A percentile compares a stretch with the other conserved stretches of the same genome.
Evolutionary conservation across 352 stramenopile species (phyloP).

Genomic region (Thalassiosira exigua): DNA sequence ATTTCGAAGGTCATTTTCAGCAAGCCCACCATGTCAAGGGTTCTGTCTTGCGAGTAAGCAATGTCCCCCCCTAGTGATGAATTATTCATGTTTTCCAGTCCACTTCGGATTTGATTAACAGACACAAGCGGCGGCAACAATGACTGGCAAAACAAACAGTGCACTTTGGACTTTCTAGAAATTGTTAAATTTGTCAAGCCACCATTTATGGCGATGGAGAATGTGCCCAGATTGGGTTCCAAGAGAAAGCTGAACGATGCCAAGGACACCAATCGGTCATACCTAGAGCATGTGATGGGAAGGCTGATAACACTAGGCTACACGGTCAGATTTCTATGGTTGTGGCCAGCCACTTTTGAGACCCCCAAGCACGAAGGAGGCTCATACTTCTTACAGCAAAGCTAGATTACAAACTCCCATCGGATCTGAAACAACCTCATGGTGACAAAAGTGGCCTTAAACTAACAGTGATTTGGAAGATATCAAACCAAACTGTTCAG

Average conservation of each 20-base stretch:
- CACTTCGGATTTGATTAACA: not conserved
- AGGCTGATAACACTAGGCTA: conserved; percentile 46
- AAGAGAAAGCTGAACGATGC: conserved; percentile 12
- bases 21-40: conserved; percentile 51
- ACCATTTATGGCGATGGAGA: conserved; percentile 55
- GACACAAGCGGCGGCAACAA: conserved; percentile 45
- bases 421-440: conserved; percentile 27
- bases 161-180: conserved; percentile 48
- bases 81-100: conserved; percentile 1
- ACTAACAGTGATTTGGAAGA: conserved; percentile 38
- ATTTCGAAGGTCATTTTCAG: not conserved
- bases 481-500: conserved; percentile 9
- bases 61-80: not conserved
- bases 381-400: conserved; percentile 47
- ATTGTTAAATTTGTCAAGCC: conserved; percentile 30
- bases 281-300: conserved; percentile 32
- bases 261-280: conserved; percentile 14
- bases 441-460: conserved; percentile 1
- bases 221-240: conserved; percentile 45
- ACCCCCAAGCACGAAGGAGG: conserved; percentile 43
- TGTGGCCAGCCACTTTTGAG: conserved; percentile 37
- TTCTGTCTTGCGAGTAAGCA: conserved; percentile 38
- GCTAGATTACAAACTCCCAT: conserved; percentile 28
- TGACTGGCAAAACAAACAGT: conserved; percentile 58
- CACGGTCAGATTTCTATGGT: conserved; percentile 25